Evolutionary conservation across 1,139 yeast species (phyloP).

Genomic region (Nakaseomyces bracarensis): DNA sequence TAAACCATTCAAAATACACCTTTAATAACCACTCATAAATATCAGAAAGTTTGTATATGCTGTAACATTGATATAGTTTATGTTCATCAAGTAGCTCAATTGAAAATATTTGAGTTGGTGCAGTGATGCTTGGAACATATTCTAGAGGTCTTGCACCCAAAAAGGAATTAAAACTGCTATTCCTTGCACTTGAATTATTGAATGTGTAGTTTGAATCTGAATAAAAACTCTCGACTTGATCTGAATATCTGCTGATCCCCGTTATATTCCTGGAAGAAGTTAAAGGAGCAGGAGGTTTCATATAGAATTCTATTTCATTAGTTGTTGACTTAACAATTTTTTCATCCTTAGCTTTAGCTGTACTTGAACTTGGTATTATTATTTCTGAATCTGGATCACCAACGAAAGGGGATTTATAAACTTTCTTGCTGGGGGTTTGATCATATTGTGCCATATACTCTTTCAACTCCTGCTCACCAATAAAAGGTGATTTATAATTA

Average conservation of each 20-base stretch:
- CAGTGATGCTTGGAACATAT: conserved; percentile 42
- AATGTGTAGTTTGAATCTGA: conserved; percentile 31
- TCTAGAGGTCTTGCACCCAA: conserved; percentile 37
- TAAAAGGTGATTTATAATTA: conserved; percentile 17
- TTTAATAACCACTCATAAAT: conserved; percentile 45
- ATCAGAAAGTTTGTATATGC: conserved; percentile 44
- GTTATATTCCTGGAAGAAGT: conserved; percentile 19
- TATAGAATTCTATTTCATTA: conserved; percentile 11
- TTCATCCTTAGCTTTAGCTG: background rate
- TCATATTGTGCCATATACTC: conserved; percentile 8
- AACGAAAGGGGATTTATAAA: conserved; percentile 6
- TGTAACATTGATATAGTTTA: conserved; percentile 42
- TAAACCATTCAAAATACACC: conserved; percentile 35
- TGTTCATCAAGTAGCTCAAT: conserved; percentile 43
- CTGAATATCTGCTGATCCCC: conserved; percentile 23
- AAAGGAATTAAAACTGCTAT: conserved; percentile 28
- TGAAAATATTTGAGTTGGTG: conserved; percentile 52
- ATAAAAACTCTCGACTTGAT: conserved; percentile 27
- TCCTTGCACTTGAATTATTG: conserved; percentile 27
- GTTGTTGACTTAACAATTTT: background rate
- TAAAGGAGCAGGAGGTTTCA: conserved; percentile 18
- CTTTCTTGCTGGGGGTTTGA: background rate
- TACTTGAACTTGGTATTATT: conserved; percentile 2
- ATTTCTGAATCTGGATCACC: conserved; percentile 4
- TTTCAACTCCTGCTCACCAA: conserved; percentile 14